phyloP scores from a whole-genome alignment of 2,329 filamentous ascomycete species.

The Microsporum ferrugineum region DNA sequence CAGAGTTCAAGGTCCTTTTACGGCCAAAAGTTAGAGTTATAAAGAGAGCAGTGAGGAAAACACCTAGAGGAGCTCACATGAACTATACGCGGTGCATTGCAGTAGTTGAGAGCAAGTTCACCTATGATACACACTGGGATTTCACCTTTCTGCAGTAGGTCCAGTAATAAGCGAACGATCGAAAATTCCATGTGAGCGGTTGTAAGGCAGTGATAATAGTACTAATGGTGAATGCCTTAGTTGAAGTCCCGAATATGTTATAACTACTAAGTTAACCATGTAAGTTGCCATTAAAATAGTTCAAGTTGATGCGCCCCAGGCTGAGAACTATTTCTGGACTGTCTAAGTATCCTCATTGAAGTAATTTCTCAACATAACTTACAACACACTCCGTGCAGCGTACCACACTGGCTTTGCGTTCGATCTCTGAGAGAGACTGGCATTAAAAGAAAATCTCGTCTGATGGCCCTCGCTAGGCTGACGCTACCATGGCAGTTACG shows the following conservation, averaged over 20 bases:
- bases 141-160: slow-evolving; percentile 14
- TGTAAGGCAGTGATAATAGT: background rate
- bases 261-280: too few relatives aligned
- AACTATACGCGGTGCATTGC: slow-evolving; percentile 7
- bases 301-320: too few relatives aligned
- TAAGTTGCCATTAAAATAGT: too few relatives aligned
- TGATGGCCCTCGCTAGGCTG: background rate
- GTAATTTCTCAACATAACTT: too few relatives aligned
- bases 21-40: background rate
- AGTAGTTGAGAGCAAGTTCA: slow-evolving; percentile 12
- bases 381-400: too few relatives aligned
- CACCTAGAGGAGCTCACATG: slow-evolving; percentile 5
- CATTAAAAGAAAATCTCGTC: background rate
- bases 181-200: background rate
- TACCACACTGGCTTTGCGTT: too few relatives aligned
- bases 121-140: slow-evolving; percentile 9
- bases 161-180: slow-evolving; percentile 11
- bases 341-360: too few relatives aligned
- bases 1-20: slow-evolving; percentile 10
- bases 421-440: too few relatives aligned
- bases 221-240: background rate
- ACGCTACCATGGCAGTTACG: background rate
- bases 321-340: too few relatives aligned
- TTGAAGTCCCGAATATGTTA: too few relatives aligned
- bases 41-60: background rate